A percentile compares a stretch with the other conserved stretches of the same genome.
These are phyloP conservation scores for Parmelia sp. DNA, from an alignment of 495 filamentous ascomycete species.

Conservation along the genomic window DNA sequence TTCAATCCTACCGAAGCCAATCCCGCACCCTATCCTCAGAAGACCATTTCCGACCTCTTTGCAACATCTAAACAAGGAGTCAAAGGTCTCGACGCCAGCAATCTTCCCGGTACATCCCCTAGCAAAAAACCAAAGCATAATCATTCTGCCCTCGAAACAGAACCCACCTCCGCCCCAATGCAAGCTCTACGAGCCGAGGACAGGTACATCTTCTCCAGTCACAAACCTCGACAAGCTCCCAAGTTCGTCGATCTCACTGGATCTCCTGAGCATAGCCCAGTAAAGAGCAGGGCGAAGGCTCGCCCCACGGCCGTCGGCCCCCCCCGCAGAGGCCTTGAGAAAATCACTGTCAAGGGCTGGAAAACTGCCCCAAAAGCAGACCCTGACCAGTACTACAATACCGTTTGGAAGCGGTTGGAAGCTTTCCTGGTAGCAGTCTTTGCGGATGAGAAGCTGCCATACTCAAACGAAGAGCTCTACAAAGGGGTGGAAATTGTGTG, in stretches of 20 bases:
- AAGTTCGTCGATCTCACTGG: conserved; percentile 25
- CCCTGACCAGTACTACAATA: conserved; percentile 65
- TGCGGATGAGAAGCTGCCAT: conserved; percentile 48
- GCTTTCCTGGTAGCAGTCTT: conserved; percentile 69
- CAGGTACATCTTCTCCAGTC: conserved; percentile 45
- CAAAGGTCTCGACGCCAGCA: conserved; percentile 9
- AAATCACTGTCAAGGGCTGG: conserved; percentile 82
- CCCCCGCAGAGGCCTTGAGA: conserved; percentile 48
- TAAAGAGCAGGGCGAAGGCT: conserved; percentile 28
- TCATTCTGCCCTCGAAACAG: conserved; percentile 25
- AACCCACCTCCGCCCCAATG: conserved; percentile 15
- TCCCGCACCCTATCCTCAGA: conserved; percentile 35
- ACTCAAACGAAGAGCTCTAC: conserved; percentile 81
- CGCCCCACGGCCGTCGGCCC: conserved; percentile 30
- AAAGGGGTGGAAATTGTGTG: conserved; percentile 86
- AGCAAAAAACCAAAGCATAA: conserved; percentile 39
- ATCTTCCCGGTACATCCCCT: conserved; percentile 23
- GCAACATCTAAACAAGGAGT: conserved; percentile 22
- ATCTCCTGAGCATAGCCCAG: conserved; percentile 7
- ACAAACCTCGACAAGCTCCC: background rate
- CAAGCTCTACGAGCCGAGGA: conserved; percentile 31
- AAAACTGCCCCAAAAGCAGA: conserved; percentile 51
- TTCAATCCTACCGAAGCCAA: conserved; percentile 1
- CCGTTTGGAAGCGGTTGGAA: conserved; percentile 64
- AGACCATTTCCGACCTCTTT: conserved; percentile 46